Conservation (phyloP, 768 basidiomycete genomes). For the Saitozyma podzolica region DNA sequence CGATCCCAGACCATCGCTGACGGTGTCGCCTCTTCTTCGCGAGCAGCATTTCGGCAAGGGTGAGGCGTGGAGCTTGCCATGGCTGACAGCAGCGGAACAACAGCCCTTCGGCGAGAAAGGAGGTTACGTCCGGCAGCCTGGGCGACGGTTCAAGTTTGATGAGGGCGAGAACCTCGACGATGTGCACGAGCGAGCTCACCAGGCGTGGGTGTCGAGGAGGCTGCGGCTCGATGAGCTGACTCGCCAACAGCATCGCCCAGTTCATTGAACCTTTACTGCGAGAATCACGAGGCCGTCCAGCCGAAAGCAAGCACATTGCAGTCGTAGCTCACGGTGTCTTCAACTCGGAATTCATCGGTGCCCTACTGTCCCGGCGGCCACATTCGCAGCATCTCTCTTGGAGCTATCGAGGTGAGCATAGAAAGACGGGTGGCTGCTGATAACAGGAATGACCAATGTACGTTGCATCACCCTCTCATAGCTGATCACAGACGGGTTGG, state of each 20-base stretch:
- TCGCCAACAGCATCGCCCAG: constrained; percentile 37
- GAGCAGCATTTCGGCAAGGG: constrained; percentile 56
- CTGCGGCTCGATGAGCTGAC: background rate
- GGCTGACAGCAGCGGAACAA: constrained; percentile 19
- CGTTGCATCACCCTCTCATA: background rate
- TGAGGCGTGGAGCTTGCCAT: constrained; percentile 28
- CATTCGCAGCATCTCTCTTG: constrained; percentile 37
- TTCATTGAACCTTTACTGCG: constrained; percentile 52
- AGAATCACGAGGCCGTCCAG: constrained; percentile 29
- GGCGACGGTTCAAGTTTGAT: constrained; percentile 50
- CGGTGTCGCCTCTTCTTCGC: constrained; percentile 47
- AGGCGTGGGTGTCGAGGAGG: constrained; percentile 38
- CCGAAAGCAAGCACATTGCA: constrained; percentile 42
- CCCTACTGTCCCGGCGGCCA: constrained; percentile 46
- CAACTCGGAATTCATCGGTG: constrained; percentile 53
- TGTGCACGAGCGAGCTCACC: constrained; percentile 51
- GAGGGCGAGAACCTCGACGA: constrained; percentile 54
- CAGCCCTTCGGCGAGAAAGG: constrained; percentile 36
- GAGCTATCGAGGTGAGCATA: constrained; percentile 41
- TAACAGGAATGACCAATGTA: constrained; percentile 50
- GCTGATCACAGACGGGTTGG: constrained; percentile 47
- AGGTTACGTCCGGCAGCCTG: constrained; percentile 35
- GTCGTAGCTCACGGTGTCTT: constrained; percentile 57
- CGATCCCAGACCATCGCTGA: constrained; percentile 45
- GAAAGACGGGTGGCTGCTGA: background rate